Percentiles rank a stretch among this genome's conserved stretches.
Conservation (phyloP, 805 yeast species). For the Metschnikowia colocasiae region DNA sequence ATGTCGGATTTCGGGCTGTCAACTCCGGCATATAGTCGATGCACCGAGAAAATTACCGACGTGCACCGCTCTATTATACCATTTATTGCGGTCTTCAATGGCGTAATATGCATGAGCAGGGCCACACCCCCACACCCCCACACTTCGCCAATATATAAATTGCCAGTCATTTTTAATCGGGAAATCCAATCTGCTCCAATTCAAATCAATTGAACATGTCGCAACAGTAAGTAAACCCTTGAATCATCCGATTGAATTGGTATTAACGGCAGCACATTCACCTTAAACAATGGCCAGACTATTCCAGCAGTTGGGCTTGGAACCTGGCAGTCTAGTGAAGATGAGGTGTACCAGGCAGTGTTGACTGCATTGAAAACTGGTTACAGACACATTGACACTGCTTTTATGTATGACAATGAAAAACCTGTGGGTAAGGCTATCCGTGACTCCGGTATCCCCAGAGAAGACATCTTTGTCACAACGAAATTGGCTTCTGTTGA, state of each 20-base stretch:
- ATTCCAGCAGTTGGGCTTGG: conserved; percentile 74
- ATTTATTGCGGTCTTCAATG: neutral
- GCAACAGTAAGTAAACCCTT: neutral
- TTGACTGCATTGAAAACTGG: conserved; percentile 53
- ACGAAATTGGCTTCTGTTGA: conserved; percentile 64
- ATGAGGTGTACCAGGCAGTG: conserved; percentile 56
- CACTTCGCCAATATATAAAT: neutral
- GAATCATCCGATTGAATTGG: neutral
- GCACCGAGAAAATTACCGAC: neutral
- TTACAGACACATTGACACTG: conserved; percentile 50
- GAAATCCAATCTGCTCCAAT: neutral
- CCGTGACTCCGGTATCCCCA: conserved; percentile 55
- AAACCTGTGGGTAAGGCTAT: conserved; percentile 55
- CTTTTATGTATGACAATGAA: conserved; percentile 58
- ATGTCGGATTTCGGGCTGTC: neutral
- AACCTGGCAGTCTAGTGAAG: conserved; percentile 62
- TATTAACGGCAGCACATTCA: conserved; percentile 22
- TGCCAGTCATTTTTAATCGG: neutral
- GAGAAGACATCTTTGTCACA: conserved; percentile 65
- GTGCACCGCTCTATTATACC: neutral
- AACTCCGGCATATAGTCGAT: neutral
- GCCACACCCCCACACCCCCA: conserved; percentile 6
- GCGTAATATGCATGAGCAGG: neutral
- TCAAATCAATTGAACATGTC: neutral
- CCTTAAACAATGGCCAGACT: conserved; percentile 52